Base-by-base conservation (phyloP, 495 filamentous ascomycete genomes). In the Rostrohypoxylon terebratum region DNA sequence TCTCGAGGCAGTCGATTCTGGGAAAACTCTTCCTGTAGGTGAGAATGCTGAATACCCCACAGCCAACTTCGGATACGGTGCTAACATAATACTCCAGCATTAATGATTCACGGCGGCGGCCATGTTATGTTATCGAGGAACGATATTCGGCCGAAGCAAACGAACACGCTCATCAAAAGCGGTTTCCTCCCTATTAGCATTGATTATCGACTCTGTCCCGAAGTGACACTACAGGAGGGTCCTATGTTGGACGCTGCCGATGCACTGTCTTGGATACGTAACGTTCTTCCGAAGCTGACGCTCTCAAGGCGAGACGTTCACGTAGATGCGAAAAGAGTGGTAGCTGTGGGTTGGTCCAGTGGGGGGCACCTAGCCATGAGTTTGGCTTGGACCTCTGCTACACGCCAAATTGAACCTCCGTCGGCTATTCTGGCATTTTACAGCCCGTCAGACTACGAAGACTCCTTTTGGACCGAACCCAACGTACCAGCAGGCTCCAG, bases 21-120 rank as follows among this genome's bases (percentile, higher is more conserved):
- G 51, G 10, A 42, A 45, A 38, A 34, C 16, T 55, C 62, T 36
- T 33, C 36, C 20, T 38, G 51, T 57, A 57, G 25, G 38, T 51
- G 9, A 65, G 28, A 16, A 21, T 4, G 3, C 50, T 20, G 18
- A 20, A 20, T 51, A 11, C 11, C 38, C 48, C 18, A 14, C 8
- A 21, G 31, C 2, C 13, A 28, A 45, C 11, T 16, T 16, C 0
- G 14, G 18, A 58, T 13, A 9, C 11, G 11, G 16, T 21, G 54
- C 58, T 60, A n/a, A 45, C 23, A n/a, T 7, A 34, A 36, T 18
- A 5, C 14, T 1, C 18, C 18, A 86, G 87, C 86, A 14, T 69
- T 90, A 0, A 83, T 90, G 83, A 83, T 88, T 48, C 87, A 89
- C 62, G 86, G 87, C 1, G 86, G 86, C 4, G 78, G 85, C 36